Conservation (phyloP, 768 basidiomycete species). For the Scleroderma bovista region DNA sequence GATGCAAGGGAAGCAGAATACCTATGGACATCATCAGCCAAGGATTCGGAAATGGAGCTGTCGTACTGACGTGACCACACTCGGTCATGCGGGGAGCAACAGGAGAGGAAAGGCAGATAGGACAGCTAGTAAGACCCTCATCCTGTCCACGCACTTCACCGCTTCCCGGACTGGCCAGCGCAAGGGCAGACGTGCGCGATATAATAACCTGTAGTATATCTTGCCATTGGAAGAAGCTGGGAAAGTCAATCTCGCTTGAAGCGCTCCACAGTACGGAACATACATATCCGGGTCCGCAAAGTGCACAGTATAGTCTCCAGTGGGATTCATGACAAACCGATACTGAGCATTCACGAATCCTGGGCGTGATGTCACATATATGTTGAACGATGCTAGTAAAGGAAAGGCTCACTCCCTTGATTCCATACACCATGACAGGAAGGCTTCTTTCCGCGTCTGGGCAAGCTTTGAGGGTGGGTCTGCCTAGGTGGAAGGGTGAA, state of each 20-base stretch:
- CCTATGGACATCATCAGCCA: conserved; percentile 40
- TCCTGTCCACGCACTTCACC: conserved; percentile 38
- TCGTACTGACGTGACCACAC: conserved; percentile 86
- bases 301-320: conserved; percentile 88
- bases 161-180: conserved; percentile 47
- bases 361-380: conserved; percentile 28
- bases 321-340: conserved; percentile 92
- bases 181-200: conserved; percentile 73
- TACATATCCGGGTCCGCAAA: conserved; percentile 98
- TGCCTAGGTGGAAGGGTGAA: conserved; percentile 91
- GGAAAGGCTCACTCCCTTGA: conserved; percentile 77
- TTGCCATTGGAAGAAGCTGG: conserved; percentile 91
- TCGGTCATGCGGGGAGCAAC: conserved; percentile 91
- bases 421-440: conserved; percentile 70
- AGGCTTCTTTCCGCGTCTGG: conserved; percentile 72
- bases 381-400: conserved; percentile 9
- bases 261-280: conserved; percentile 26
- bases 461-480: conserved; percentile 51
- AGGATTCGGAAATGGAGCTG: background rate
- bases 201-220: conserved; percentile 95
- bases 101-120: conserved; percentile 92
- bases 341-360: conserved; percentile 97
- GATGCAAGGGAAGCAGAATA: conserved; percentile 94
- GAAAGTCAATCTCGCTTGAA: background rate
- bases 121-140: conserved; percentile 74